Evolutionary conservation across 1,284 basidiomycete genomes (phyloP).

Genomic region (Pterulicium gracile): DNA sequence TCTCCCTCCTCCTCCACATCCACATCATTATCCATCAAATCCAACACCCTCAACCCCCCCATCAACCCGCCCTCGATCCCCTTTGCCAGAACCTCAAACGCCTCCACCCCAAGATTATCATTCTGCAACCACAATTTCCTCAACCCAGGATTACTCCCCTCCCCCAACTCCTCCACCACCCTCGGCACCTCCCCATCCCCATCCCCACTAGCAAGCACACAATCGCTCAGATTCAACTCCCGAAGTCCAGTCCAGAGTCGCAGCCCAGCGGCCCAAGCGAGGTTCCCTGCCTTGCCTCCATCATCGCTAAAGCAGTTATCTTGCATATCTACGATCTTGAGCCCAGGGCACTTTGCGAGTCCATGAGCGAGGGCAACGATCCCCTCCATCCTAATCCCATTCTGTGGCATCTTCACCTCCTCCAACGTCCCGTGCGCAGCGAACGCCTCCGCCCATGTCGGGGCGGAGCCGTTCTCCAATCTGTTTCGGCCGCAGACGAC

Average conservation of each 20-base stretch:
- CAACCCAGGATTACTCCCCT: slow-evolving; percentile 68
- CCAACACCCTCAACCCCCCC: slow-evolving; percentile 48
- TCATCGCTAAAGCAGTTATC: slow-evolving; percentile 89
- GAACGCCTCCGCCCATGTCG: slow-evolving; percentile 82
- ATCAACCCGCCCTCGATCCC: slow-evolving; percentile 51
- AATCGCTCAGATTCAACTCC: slow-evolving; percentile 87
- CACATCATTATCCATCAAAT: slow-evolving; percentile 79
- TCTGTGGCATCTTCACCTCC: slow-evolving; percentile 92
- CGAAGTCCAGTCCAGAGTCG: slow-evolving; percentile 62
- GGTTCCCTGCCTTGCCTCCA: slow-evolving; percentile 34
- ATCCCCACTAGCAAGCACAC: slow-evolving; percentile 79
- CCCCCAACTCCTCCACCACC: slow-evolving; percentile 52
- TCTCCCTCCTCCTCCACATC: slow-evolving; percentile 61
- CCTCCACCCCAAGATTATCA: slow-evolving; percentile 73
- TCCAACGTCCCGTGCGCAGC: slow-evolving; percentile 71
- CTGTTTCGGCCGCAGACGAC: slow-evolving; percentile 94
- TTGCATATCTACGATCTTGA: slow-evolving; percentile 84
- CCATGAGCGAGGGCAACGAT: slow-evolving; percentile 77
- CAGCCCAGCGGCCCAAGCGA: slow-evolving; percentile 69
- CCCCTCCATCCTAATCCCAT: slow-evolving; percentile 93
- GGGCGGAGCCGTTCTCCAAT: slow-evolving; percentile 84
- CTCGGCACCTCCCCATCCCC: slow-evolving; percentile 53
- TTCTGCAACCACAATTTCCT: slow-evolving; percentile 79
- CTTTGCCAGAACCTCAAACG: slow-evolving; percentile 58
- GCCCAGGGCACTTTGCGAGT: slow-evolving; percentile 53